A percentile compares a stretch with the other conserved stretches of the same genome.
These are phyloP conservation scores for Penicillium soppii DNA, from an alignment of 495 filamentous ascomycete genomes.

Conservation along the genomic window DNA sequence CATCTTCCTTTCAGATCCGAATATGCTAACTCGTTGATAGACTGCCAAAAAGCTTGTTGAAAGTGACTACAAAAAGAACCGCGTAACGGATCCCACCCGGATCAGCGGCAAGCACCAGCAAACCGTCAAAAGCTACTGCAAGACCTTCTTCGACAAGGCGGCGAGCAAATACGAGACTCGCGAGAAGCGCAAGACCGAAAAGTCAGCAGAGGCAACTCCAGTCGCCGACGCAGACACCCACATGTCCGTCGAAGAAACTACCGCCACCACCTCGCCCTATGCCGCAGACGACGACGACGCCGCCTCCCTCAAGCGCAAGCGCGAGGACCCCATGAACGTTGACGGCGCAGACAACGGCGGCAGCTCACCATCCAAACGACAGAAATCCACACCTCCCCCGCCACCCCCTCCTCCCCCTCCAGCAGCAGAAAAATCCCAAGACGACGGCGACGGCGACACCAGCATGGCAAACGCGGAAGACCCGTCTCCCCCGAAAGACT, in stretches of 20 bases:
- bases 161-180: constrained; percentile 69
- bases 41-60: constrained; percentile 81
- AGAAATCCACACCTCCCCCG: constrained; percentile 40
- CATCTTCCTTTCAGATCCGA: neutral
- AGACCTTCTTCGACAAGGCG: constrained; percentile 82
- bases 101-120: constrained; percentile 76
- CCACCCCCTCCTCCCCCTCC: constrained; percentile 32
- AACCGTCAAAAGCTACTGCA: constrained; percentile 77
- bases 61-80: constrained; percentile 83
- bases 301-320: constrained; percentile 24
- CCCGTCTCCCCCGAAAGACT: constrained; percentile 19
- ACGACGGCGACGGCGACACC: constrained; percentile 24
- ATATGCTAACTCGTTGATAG: constrained; percentile 26
- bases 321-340: constrained; percentile 45
- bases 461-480: constrained; percentile 18
- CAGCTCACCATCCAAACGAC: constrained; percentile 36
- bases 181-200: constrained; percentile 63
- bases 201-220: constrained; percentile 22
- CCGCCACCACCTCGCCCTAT: constrained; percentile 12
- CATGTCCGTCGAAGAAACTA: constrained; percentile 58
- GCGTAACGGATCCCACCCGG: constrained; percentile 78
- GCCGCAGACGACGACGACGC: constrained; percentile 30
- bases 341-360: constrained; percentile 29
- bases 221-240: constrained; percentile 45
- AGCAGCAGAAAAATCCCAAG: constrained; percentile 7